Conservation (phyloP, 805 yeast genomes). For the Kluyveromyces dobzhanskii region DNA sequence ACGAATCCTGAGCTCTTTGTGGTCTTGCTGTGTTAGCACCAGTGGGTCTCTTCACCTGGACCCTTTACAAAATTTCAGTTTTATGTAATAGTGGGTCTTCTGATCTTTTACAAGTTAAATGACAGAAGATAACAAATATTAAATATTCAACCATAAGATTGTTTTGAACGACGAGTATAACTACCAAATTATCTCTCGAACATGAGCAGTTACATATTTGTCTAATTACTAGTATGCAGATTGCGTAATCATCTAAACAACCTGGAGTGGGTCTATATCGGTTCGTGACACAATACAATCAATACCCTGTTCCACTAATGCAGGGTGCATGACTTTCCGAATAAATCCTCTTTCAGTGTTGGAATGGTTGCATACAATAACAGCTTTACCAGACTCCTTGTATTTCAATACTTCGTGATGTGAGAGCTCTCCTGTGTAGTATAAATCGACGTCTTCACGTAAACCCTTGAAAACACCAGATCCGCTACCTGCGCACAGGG, state of each 20-base stretch:
- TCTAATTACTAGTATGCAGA: too few relatives aligned
- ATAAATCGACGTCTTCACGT: constrained; percentile 53
- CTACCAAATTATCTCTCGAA: too few relatives aligned
- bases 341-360: constrained; percentile 90
- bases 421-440: constrained; percentile 85
- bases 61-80: too few relatives aligned
- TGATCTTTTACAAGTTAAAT: too few relatives aligned
- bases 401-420: constrained; percentile 82
- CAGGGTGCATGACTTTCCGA: constrained; percentile 39
- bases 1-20: too few relatives aligned
- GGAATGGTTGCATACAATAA: constrained; percentile 78
- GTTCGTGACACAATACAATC: constrained; percentile 41
- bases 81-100: too few relatives aligned
- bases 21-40: too few relatives aligned
- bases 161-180: too few relatives aligned
- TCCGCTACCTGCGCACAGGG: constrained; percentile 96
- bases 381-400: constrained; percentile 62
- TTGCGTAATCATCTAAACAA: constrained; percentile 15
- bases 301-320: constrained; percentile 31
- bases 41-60: too few relatives aligned
- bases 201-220: too few relatives aligned
- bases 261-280: constrained; percentile 58
- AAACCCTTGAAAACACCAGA: constrained; percentile 53
- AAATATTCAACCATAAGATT: too few relatives aligned
- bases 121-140: background rate